phyloP scores from a whole-genome alignment of 768 basidiomycete species.

The Russula abietina region DNA sequence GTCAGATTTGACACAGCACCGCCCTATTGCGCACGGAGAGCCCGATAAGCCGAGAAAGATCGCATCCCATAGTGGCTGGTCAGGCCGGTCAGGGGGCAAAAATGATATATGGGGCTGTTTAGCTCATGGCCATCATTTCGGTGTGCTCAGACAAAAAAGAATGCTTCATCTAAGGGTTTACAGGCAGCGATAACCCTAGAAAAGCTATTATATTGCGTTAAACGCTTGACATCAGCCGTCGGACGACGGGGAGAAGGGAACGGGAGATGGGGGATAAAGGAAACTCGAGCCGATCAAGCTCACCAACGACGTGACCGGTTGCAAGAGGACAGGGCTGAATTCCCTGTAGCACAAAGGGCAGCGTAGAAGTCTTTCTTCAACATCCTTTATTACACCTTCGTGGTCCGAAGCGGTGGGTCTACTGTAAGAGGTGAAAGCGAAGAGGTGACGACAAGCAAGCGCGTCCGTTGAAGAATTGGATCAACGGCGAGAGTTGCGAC shows the following conservation, averaged over 20 bases:
- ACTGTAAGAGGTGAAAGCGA: conserved; percentile 49
- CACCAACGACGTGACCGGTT: conserved; percentile 44
- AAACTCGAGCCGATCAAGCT: conserved; percentile 55
- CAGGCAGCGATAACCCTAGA: conserved; percentile 35
- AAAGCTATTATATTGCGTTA: conserved; percentile 50
- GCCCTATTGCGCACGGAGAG: not conserved
- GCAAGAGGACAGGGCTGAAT: conserved; percentile 41
- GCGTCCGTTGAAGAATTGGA: conserved; percentile 56
- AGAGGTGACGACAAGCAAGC: conserved; percentile 56
- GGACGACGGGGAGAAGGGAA: conserved; percentile 56
- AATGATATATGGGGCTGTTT: too few species aligned
- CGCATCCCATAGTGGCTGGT: too few species aligned
- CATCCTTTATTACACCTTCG: conserved; percentile 59
- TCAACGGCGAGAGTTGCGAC: conserved; percentile 48
- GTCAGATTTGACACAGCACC: not conserved
- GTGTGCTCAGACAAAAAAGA: too few species aligned
- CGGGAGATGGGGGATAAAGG: conserved; percentile 52
- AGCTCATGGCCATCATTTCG: too few species aligned
- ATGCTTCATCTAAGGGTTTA: too few species aligned
- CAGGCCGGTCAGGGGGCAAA: too few species aligned
- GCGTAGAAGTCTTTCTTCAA: conserved; percentile 39
- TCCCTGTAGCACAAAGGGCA: not conserved
- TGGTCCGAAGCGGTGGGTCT: conserved; percentile 59
- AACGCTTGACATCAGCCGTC: conserved; percentile 40
- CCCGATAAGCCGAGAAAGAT: too few species aligned